Percentiles rank a stretch among this genome's conserved stretches.
Conservation (phyloP, 768 basidiomycete genomes). For the Postia placenta region DNA sequence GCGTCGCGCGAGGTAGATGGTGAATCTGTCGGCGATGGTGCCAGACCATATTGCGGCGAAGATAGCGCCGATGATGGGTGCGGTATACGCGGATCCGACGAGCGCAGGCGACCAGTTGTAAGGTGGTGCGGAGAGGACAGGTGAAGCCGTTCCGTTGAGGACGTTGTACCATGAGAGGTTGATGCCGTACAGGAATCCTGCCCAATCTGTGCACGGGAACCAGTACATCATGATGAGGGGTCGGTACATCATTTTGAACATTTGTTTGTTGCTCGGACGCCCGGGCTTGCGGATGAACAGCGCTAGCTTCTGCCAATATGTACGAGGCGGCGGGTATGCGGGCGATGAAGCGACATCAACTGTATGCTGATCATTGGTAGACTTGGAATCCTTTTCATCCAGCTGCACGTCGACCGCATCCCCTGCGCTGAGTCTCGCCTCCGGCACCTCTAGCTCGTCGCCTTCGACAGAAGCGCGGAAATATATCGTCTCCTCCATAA, state of each 20-base stretch:
- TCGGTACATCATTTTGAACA: background rate
- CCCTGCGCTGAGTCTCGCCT: background rate
- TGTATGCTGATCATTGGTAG: background rate
- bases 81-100: constrained; percentile 18
- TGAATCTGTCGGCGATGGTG: constrained; percentile 17
- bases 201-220: background rate
- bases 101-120: constrained; percentile 20
- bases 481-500: background rate
- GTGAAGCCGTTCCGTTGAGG: constrained; percentile 17
- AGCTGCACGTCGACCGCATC: background rate
- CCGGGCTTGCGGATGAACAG: background rate
- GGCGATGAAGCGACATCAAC: too few relatives aligned
- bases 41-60: constrained; percentile 11
- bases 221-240: background rate
- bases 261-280: background rate
- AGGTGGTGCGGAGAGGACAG: constrained; percentile 16
- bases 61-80: constrained; percentile 15
- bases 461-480: background rate
- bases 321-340: background rate
- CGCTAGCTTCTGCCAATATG: background rate
- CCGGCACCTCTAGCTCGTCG: background rate
- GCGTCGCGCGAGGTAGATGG: constrained; percentile 15
- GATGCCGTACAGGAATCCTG: constrained; percentile 16
- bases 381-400: background rate
- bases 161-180: constrained; percentile 21